Percentiles rank a stretch among this genome's conserved stretches.
Evolutionary conservation across 1,139 yeast genomes (phyloP).

Genomic region (Yamadazyma dushanensis): DNA sequence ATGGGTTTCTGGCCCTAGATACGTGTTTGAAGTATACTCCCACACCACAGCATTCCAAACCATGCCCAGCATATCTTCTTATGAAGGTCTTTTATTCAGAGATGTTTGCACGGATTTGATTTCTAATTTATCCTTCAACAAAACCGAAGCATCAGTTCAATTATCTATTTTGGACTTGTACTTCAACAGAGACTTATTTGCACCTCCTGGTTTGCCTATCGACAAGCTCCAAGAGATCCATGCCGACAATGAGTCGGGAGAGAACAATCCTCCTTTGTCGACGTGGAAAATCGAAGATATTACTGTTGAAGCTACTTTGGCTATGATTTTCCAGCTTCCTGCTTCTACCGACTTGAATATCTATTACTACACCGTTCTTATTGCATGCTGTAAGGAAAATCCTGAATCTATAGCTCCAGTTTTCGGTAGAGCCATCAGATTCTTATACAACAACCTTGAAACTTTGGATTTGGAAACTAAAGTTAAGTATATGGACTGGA

Average conservation of each 20-base stretch:
- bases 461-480: constrained; percentile 75
- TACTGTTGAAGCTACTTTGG: constrained; percentile 78
- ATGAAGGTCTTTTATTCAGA: constrained; percentile 59
- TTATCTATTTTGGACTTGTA: constrained; percentile 73
- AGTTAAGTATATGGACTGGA: constrained; percentile 83
- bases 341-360: constrained; percentile 63
- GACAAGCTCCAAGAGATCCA: constrained; percentile 57
- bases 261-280: constrained; percentile 47
- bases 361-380: constrained; percentile 83
- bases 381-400: constrained; percentile 83
- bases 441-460: constrained; percentile 68
- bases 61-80: constrained; percentile 65
- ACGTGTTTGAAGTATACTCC: constrained; percentile 65
- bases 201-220: constrained; percentile 81
- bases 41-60: constrained; percentile 54
- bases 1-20: constrained; percentile 53
- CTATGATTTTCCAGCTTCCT: constrained; percentile 78
- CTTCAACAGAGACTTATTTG: constrained; percentile 68
- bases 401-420: constrained; percentile 95
- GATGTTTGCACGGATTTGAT: constrained; percentile 77
- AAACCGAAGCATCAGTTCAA: constrained; percentile 84
- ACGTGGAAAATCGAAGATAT: constrained; percentile 94
- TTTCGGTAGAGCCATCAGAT: constrained; percentile 89
- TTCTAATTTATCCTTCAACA: constrained; percentile 81
- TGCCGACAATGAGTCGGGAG: constrained; percentile 41